Conservation (phyloP, 2,329 filamentous ascomycete genomes). For the Hypomyces rosellus region DNA sequence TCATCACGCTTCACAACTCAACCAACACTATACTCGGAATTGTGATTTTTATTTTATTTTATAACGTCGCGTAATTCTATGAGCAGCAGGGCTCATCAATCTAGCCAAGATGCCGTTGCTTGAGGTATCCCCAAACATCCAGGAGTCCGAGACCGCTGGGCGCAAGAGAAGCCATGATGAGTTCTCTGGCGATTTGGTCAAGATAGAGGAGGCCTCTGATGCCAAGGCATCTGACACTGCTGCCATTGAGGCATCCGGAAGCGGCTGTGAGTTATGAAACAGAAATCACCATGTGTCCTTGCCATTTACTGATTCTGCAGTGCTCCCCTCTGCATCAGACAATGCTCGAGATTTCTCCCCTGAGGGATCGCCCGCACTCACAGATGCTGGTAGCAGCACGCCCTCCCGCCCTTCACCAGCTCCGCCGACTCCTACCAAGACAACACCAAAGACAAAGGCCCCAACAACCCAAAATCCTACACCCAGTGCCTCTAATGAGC, state of each 20-base stretch:
- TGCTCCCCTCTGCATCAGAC: slow-evolving; percentile 19
- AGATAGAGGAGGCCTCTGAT: slow-evolving; percentile 17
- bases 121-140: slow-evolving; percentile 42
- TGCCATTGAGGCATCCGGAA: slow-evolving; percentile 15
- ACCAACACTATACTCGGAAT: too few species aligned
- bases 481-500: too few species aligned
- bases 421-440: slow-evolving; percentile 26
- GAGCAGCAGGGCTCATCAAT: background rate
- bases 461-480: slow-evolving; percentile 12
- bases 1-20: too few species aligned
- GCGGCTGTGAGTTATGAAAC: slow-evolving; percentile 18
- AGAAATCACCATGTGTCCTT: slow-evolving; percentile 1
- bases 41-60: too few species aligned
- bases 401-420: slow-evolving; percentile 32
- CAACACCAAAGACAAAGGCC: slow-evolving; percentile 14
- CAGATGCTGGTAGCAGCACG: slow-evolving; percentile 37
- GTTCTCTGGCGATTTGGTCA: slow-evolving; percentile 30
- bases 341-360: slow-evolving; percentile 23
- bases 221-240: slow-evolving; percentile 14
- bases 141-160: slow-evolving; percentile 35
- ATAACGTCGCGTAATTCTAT: too few species aligned
- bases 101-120: slow-evolving; percentile 39
- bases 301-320: slow-evolving; percentile 8
- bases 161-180: slow-evolving; percentile 44
- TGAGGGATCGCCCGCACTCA: slow-evolving; percentile 29